phyloP scores from a whole-genome alignment of 1,284 basidiomycete species.

The Papiliotrema laurentii region DNA sequence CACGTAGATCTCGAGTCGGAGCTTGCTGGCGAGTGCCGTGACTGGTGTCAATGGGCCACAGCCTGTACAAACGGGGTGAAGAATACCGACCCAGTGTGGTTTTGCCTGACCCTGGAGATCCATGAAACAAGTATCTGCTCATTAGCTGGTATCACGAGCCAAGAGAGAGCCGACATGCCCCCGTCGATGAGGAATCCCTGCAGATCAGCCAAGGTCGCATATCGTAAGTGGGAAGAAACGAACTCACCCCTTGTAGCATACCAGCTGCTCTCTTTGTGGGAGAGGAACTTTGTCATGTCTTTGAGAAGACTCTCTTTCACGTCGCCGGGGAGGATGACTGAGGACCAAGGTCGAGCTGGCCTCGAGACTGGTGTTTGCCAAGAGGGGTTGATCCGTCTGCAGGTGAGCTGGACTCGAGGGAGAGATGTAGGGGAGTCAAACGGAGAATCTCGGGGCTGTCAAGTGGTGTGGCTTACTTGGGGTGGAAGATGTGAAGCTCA shows the following conservation, averaged over 20 bases:
- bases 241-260: conserved; percentile 26
- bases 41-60: conserved; percentile 12
- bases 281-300: conserved; percentile 25
- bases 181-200: conserved; percentile 27
- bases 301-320: conserved; percentile 22
- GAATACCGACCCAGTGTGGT: conserved; percentile 21
- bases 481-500: conserved; percentile 29
- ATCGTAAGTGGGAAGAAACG: too few relatives aligned
- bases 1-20: conserved; percentile 26
- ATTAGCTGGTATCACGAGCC: too few relatives aligned
- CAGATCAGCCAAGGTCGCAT: too few relatives aligned
- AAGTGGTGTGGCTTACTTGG: too few relatives aligned
- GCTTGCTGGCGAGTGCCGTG: conserved; percentile 25
- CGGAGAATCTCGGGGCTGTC: too few relatives aligned
- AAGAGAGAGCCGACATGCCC: too few relatives aligned
- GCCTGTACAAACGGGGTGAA: too few relatives aligned
- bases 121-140: conserved; percentile 30
- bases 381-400: conserved; percentile 12
- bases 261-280: conserved; percentile 23
- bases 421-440: conserved; percentile 3
- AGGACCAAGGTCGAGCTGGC: conserved; percentile 24
- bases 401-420: background rate
- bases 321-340: conserved; percentile 22
- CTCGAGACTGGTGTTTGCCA: conserved; percentile 23
- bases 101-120: conserved; percentile 29